phyloP scores from a whole-genome alignment of 169 alveolate species.

The Nephromyces sp. region DNA sequence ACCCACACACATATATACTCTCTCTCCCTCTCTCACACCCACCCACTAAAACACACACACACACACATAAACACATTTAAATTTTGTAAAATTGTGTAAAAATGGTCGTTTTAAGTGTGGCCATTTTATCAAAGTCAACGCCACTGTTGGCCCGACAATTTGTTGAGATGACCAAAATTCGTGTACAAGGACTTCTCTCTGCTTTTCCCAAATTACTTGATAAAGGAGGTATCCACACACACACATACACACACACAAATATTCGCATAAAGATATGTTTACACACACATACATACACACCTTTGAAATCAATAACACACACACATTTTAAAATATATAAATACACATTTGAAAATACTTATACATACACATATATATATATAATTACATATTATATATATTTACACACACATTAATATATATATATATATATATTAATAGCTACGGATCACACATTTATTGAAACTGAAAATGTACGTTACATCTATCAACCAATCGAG shows the following conservation, averaged over 20 bases:
- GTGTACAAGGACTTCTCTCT: constrained; percentile 62
- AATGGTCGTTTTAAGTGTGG: constrained; percentile 67
- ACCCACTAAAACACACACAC: too few species aligned
- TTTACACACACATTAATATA: not conserved
- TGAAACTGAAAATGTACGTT: constrained; percentile 71
- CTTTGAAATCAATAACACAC: too few species aligned
- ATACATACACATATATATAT: not conserved
- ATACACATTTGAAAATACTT: not conserved
- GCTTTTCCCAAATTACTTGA: constrained; percentile 55
- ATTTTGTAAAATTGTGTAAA: not conserved
- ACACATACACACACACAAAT: not conserved
- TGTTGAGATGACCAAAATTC: constrained; percentile 68
- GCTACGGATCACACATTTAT: constrained; percentile 70
- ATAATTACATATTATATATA: not conserved
- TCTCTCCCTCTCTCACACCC: too few species aligned
- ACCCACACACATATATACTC: too few species aligned
- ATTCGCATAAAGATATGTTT: not conserved
- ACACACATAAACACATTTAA: not conserved
- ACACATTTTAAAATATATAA: not conserved
- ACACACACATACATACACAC: too few species aligned
- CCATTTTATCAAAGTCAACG: constrained; percentile 57
- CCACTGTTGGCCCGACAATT: constrained; percentile 74
- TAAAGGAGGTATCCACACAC: constrained; percentile 16
- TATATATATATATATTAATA: not conserved
- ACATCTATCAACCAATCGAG: constrained; percentile 77